These are phyloP conservation scores for Candida maesae DNA, from an alignment of 805 yeast species.

Conservation along the genomic window DNA sequence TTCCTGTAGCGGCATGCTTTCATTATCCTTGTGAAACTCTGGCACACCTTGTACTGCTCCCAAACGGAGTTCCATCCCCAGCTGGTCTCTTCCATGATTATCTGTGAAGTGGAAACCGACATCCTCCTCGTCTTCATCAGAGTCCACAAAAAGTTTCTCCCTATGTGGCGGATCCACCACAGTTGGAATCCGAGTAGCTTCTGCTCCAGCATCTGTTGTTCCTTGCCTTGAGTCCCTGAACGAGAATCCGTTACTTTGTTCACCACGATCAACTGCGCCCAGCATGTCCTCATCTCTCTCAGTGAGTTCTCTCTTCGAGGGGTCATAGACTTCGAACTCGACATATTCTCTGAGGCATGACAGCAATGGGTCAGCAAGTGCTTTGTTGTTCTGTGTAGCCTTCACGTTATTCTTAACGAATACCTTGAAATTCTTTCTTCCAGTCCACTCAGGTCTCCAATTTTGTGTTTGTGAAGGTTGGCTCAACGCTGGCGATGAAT, in stretches of 20 bases:
- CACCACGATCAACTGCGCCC: slow-evolving; percentile 9
- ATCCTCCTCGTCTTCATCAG: slow-evolving; percentile 15
- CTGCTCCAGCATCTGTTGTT: not conserved
- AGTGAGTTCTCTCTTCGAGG: slow-evolving; percentile 6
- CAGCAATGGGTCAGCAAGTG: slow-evolving; percentile 17
- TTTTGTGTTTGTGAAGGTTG: not conserved
- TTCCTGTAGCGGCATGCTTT: not conserved
- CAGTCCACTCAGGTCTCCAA: slow-evolving; percentile 23
- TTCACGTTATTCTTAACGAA: slow-evolving; percentile 32
- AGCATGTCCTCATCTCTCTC: slow-evolving; percentile 14
- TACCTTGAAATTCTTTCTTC: slow-evolving; percentile 37
- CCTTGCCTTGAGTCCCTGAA: slow-evolving; percentile 1
- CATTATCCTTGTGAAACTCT: slow-evolving; percentile 17
- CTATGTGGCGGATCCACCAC: slow-evolving; percentile 1
- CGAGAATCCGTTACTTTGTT: slow-evolving; percentile 3
- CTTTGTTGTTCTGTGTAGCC: not conserved
- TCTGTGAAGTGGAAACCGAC: slow-evolving; percentile 20
- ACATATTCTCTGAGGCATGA: slow-evolving; percentile 33
- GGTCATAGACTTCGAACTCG: slow-evolving; percentile 26
- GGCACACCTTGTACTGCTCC: slow-evolving; percentile 12
- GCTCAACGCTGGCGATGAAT: not conserved
- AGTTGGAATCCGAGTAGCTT: not conserved
- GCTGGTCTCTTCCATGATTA: slow-evolving; percentile 17
- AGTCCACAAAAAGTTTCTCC: slow-evolving; percentile 7
- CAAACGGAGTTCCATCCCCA: slow-evolving; percentile 22